phyloP scores from a whole-genome alignment of 2,329 filamentous ascomycete species.

The Colletotrichum tofieldiae region DNA sequence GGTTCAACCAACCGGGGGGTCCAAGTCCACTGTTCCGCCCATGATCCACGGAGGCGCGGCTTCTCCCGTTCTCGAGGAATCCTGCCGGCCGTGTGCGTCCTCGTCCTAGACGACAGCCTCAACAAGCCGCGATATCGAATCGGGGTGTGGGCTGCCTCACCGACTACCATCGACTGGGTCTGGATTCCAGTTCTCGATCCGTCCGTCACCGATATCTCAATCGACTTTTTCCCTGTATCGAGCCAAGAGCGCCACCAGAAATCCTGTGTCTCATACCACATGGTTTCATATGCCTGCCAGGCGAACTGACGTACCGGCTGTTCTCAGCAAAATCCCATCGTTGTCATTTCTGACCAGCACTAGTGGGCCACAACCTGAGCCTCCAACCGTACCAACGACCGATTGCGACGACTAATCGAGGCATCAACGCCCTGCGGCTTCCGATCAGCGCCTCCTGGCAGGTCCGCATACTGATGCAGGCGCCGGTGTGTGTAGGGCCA shows the following conservation, averaged over 20 bases:
- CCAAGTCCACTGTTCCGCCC: not conserved
- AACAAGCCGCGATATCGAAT: not conserved
- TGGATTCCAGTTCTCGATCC: constrained; percentile 23
- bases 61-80: constrained; percentile 14
- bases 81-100: not conserved
- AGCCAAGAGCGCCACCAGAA: constrained; percentile 17
- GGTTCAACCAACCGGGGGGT: not conserved
- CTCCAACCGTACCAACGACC: constrained; percentile 8
- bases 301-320: constrained; percentile 29
- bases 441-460: not conserved
- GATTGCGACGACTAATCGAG: not conserved
- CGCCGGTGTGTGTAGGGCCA: constrained; percentile 12
- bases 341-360: constrained; percentile 30
- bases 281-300: constrained; percentile 32
- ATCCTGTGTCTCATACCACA: constrained; percentile 24
- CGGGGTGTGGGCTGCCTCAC: constrained; percentile 13
- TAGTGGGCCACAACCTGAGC: constrained; percentile 17
- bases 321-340: constrained; percentile 16
- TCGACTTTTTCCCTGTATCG: not conserved
- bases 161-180: constrained; percentile 9
- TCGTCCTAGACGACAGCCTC: not conserved
- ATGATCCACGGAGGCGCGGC: not conserved
- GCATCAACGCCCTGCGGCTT: not conserved
- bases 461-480: constrained; percentile 6
- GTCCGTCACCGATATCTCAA: constrained; percentile 5